Base-by-base conservation (phyloP, 2,329 filamentous ascomycete species). In the Fusarium scirpi region DNA sequence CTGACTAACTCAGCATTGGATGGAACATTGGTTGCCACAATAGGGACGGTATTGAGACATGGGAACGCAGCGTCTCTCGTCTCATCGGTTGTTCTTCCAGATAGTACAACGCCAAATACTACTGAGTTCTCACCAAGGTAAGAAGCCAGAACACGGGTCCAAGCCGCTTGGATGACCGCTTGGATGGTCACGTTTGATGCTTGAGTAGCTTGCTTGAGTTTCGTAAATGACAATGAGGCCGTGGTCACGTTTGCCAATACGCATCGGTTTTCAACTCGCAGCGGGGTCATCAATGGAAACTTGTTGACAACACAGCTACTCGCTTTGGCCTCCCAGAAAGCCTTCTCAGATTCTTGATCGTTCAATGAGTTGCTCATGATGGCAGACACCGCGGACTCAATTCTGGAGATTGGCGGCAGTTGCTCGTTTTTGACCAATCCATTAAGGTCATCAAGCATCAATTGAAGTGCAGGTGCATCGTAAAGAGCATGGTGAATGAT, bases 401-500 rank as follows among this genome's bases (percentile, higher is more conserved):
- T 76, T 2, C 61, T 47, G 2, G 63, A 18, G 29, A 77, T 67
- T 3, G 7, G 43, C 6, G 34, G 18, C 2, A 71, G 53, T 8
- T 64, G 22, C 11, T 60, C 47, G 10, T 74, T 74, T 5, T 69
- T 56, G 8, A 85, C 41, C 9, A 77, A 34, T 2, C 48, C 51
- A 1, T 74, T 69, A 15, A 97, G 82, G 70, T 91, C 87, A 1
- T 82, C 75, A 3, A 97, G 79, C 2, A 98, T 85, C 1, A 84
- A 75, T 6, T 87, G 83, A 13, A 98, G 81, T 11, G 93, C 94
- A 43, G 89, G 85, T 0, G 94, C 94, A 81, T 98, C 94, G 71
- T 97, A 98, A 0, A 98, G 82, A 1, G 92, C 92, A 80, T 98
- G 94, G 68, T 97, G 91, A 5, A 94, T 84, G 3, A 82, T 77